These are phyloP conservation scores for Carex cristatella DNA, from an alignment of 176 grass and related monocot genomes.

Conservation along the genomic window DNA sequence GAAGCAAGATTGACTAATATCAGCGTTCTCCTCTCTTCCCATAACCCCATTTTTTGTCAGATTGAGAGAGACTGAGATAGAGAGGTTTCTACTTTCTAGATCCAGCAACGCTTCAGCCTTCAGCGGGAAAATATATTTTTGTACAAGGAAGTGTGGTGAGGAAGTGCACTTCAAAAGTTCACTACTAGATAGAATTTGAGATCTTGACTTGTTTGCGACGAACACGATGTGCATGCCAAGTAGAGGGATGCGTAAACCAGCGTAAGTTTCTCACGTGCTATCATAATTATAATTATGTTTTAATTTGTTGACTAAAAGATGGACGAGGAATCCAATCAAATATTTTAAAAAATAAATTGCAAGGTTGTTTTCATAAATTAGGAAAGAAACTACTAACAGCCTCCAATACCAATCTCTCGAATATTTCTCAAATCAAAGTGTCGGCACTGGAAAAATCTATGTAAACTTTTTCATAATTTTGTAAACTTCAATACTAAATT, in stretches of 20 bases:
- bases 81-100: too few relatives aligned
- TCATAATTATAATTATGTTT: neutral
- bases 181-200: neutral
- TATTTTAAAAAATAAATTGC: neutral
- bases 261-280: neutral
- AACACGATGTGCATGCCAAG: too few relatives aligned
- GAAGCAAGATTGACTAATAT: slow-evolving; percentile 60
- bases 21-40: slow-evolving; percentile 35
- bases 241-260: neutral
- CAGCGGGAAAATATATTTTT: too few relatives aligned
- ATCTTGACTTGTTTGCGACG: neutral
- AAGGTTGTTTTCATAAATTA: neutral
- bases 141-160: too few relatives aligned
- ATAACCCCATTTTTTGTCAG: neutral
- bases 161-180: neutral
- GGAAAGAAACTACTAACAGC: too few relatives aligned
- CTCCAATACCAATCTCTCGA: too few relatives aligned
- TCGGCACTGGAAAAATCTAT: too few relatives aligned
- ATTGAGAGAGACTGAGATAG: too few relatives aligned
- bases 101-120: too few relatives aligned
- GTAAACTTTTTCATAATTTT: too few relatives aligned
- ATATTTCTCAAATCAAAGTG: too few relatives aligned
- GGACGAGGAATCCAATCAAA: neutral
- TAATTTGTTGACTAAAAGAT: neutral
- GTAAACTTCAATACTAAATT: too few relatives aligned